Evolutionary conservation across 768 basidiomycete genomes (phyloP).

Genomic region (Lentinus brumalis): DNA sequence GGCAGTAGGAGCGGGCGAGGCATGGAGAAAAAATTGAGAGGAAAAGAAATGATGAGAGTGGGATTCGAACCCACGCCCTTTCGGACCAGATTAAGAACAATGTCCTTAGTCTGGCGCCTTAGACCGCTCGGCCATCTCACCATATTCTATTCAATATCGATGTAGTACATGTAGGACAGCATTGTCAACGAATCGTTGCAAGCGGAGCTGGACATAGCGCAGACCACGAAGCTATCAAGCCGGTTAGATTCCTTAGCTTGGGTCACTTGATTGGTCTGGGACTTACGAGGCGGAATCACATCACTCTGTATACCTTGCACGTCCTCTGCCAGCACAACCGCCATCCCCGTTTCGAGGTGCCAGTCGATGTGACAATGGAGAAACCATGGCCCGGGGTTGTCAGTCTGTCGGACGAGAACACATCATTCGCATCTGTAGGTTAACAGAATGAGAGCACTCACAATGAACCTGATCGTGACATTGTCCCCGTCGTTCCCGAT

Average conservation of each 20-base stretch:
- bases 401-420: not conserved
- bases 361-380: conserved; percentile 18
- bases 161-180: too few species aligned
- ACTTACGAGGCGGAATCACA: conserved; percentile 10
- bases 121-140: conserved; percentile 86
- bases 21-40: too few species aligned
- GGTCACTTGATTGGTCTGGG: too few species aligned
- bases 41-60: conserved; percentile 37
- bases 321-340: conserved; percentile 42
- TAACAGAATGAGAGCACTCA: too few species aligned
- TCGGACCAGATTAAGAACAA: conserved; percentile 50
- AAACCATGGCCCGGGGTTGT: conserved; percentile 18
- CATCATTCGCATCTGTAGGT: too few species aligned
- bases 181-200: too few species aligned
- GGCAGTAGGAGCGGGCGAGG: too few species aligned
- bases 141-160: conserved; percentile 2
- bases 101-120: conserved; percentile 73
- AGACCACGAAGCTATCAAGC: too few species aligned
- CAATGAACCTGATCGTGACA: conserved; percentile 21
- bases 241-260: too few species aligned
- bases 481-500: conserved; percentile 17
- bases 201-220: too few species aligned
- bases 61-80: conserved; percentile 57
- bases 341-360: conserved; percentile 36
- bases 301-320: conserved; percentile 10